These are phyloP conservation scores for Pisolithus sp. DNA, from an alignment of 768 basidiomycete genomes.

Conservation along the genomic window DNA sequence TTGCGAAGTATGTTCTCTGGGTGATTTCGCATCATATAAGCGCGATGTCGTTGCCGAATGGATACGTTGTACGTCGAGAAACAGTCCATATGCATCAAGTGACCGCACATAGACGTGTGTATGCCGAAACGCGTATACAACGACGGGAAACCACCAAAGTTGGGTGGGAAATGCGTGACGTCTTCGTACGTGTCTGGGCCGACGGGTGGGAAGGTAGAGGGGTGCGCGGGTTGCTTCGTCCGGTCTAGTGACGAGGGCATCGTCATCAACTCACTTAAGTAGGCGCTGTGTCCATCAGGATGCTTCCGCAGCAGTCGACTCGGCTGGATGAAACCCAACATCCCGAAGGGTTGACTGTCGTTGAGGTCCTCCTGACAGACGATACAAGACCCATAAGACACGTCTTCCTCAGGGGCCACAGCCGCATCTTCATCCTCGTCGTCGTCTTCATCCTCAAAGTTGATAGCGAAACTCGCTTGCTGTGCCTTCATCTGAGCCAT, in stretches of 20 bases:
- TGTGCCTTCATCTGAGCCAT: constrained; percentile 95
- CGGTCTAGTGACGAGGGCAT: constrained; percentile 65
- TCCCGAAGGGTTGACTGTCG: constrained; percentile 67
- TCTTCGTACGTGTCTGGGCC: constrained; percentile 20
- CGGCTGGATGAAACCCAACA: constrained; percentile 81
- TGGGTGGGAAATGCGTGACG: constrained; percentile 40
- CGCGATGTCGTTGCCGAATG: constrained; percentile 78
- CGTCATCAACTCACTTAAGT: constrained; percentile 69
- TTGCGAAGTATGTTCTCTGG: constrained; percentile 91
- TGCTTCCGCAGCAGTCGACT: constrained; percentile 78
- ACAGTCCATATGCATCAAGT: constrained; percentile 96
- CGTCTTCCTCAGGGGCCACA: constrained; percentile 38
- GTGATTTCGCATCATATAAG: constrained; percentile 87
- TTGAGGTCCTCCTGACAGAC: constrained; percentile 95
- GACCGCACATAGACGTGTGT: constrained; percentile 83
- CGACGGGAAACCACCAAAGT: constrained; percentile 70
- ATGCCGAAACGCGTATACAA: constrained; percentile 79
- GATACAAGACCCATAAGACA: constrained; percentile 88
- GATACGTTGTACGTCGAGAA: constrained; percentile 87
- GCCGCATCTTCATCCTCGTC: constrained; percentile 47
- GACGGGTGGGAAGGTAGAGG: constrained; percentile 31
- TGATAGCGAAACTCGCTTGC: constrained; percentile 79
- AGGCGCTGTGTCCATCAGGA: constrained; percentile 52
- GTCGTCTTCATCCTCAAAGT: constrained; percentile 73
- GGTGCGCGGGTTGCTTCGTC: constrained; percentile 16